Evolutionary conservation across 129 eudicot species (phyloP).

Genomic region (Artemisia tridentata): DNA sequence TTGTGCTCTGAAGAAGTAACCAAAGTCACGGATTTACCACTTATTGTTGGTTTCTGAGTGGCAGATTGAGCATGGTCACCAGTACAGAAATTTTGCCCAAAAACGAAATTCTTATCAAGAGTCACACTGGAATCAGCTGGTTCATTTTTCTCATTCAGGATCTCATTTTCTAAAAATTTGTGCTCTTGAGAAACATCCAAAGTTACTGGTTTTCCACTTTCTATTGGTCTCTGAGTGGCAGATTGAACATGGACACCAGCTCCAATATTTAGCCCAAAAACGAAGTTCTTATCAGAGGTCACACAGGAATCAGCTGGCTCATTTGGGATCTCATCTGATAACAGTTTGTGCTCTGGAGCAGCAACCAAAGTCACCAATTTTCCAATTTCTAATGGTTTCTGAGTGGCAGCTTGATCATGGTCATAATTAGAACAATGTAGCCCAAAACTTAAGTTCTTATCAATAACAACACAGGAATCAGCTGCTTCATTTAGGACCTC

Average conservation of each 20-base stretch:
- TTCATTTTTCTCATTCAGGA: background rate
- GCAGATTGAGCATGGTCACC: too few relatives aligned
- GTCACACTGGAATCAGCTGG: background rate
- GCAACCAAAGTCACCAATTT: background rate
- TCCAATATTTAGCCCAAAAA: background rate
- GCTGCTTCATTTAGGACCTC: background rate
- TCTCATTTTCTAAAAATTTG: background rate
- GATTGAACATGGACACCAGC: background rate
- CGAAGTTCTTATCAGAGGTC: background rate
- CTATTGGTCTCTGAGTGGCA: too few relatives aligned
- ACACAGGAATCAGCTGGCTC: background rate
- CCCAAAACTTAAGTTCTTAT: background rate
- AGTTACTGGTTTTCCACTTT: too few relatives aligned
- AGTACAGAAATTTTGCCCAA: too few relatives aligned
- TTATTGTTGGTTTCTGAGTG: background rate
- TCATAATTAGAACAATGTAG: too few relatives aligned
- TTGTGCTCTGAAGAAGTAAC: constrained; percentile 11
- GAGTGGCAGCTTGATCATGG: background rate
- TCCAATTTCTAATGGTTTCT: background rate
- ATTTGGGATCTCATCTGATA: background rate
- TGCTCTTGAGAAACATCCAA: background rate
- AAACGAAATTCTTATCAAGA: too few relatives aligned
- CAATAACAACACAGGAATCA: background rate
- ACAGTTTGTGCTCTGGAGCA: background rate
- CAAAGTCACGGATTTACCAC: background rate